Conservation (phyloP, 345 rosid species). For the Erodium maritimum region DNA sequence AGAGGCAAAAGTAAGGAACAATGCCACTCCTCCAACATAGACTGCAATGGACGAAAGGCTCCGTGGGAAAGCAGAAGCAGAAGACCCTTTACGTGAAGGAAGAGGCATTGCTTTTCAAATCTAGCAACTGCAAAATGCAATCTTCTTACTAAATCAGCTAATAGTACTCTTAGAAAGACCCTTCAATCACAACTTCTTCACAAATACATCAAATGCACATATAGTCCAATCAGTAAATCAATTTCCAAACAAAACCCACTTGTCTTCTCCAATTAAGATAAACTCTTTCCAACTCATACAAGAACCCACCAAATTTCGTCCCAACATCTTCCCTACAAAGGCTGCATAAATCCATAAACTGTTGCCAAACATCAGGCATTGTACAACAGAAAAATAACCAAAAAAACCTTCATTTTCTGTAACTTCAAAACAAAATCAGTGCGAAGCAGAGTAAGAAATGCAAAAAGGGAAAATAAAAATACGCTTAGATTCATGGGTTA, state of each 20-base stretch:
- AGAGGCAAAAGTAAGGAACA: constrained; percentile 56
- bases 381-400: not conserved
- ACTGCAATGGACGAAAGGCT: constrained; percentile 43
- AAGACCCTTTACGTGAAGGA: constrained; percentile 39
- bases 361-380: not conserved
- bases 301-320: not conserved
- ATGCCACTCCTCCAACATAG: constrained; percentile 51
- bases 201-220: not conserved
- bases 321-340: not conserved
- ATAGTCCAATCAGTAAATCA: not conserved
- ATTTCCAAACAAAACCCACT: not conserved
- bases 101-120: constrained; percentile 31
- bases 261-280: not conserved
- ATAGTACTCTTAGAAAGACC: not conserved
- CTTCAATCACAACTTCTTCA: not conserved
- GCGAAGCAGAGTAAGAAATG: too few relatives aligned
- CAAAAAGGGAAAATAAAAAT: too few relatives aligned
- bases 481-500: too few relatives aligned
- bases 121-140: not conserved
- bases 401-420: too few relatives aligned
- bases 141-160: not conserved
- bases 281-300: not conserved
- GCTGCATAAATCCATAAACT: not conserved
- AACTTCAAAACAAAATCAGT: too few relatives aligned
- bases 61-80: constrained; percentile 36